Percentiles rank a stretch among this genome's conserved stretches.
Conservation (phyloP, 2,329 filamentous ascomycete genomes). For the Neopestalotiopsis clavispora region DNA sequence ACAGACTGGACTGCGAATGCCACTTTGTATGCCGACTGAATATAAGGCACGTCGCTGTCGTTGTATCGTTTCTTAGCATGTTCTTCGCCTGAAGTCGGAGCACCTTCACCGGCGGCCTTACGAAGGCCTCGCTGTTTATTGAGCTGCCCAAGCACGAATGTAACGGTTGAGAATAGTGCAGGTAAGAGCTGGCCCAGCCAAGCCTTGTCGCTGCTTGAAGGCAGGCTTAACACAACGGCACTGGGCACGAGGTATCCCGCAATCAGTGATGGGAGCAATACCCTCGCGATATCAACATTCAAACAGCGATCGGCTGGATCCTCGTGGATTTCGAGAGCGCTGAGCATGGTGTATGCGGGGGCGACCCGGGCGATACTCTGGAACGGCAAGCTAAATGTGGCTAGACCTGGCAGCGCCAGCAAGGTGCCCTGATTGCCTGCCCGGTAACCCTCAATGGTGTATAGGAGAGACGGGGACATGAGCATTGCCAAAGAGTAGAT, state of each 20-base stretch:
- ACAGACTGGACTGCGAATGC: conserved; percentile 18
- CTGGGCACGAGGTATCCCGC: conserved; percentile 24
- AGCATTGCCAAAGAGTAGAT: conserved; percentile 24
- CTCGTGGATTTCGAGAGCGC: conserved; percentile 14
- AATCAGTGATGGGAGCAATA: conserved; percentile 23
- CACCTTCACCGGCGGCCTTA: neutral
- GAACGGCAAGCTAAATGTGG: conserved; percentile 19
- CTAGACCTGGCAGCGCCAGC: conserved; percentile 22
- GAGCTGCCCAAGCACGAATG: neutral
- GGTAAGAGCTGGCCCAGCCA: conserved; percentile 16
- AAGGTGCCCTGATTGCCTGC: conserved; percentile 22
- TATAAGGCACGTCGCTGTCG: conserved; percentile 17
- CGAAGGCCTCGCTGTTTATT: neutral
- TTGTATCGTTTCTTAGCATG: neutral
- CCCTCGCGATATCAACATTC: conserved; percentile 20
- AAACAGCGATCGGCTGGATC: conserved; percentile 22
- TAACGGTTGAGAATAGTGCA: conserved; percentile 13
- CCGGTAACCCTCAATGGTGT: conserved; percentile 30
- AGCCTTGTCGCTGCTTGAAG: neutral
- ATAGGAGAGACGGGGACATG: conserved; percentile 27
- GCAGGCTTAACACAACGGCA: conserved; percentile 19
- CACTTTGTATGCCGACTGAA: conserved; percentile 17
- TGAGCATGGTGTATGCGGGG: conserved; percentile 21
- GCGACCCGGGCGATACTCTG: conserved; percentile 21
- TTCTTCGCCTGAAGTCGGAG: neutral